These are phyloP conservation scores for Singerocomus inundabilis DNA, from an alignment of 1,284 basidiomycete genomes.

Conservation along the genomic window DNA sequence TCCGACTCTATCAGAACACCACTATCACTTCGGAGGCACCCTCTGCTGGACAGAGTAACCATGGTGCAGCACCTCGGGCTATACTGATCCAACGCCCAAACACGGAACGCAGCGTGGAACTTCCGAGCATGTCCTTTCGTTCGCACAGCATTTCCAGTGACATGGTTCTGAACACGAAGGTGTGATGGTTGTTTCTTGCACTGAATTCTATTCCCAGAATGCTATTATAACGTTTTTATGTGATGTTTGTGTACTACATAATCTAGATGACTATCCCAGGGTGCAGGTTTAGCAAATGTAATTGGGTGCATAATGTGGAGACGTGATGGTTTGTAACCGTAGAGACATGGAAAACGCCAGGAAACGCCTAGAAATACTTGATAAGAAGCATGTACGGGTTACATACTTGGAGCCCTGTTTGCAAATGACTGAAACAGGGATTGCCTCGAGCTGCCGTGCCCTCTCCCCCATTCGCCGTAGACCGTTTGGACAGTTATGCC, in stretches of 20 bases:
- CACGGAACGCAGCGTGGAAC: conserved; percentile 3
- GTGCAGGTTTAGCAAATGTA: too few species aligned
- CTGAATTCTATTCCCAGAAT: background rate
- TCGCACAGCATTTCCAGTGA: background rate
- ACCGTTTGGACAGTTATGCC: too few species aligned
- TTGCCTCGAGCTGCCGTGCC: too few species aligned
- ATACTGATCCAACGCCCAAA: background rate
- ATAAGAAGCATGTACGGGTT: too few species aligned
- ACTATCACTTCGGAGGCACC: background rate
- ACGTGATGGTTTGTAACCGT: too few species aligned
- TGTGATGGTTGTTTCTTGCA: background rate
- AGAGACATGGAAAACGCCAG: too few species aligned
- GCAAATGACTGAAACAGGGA: too few species aligned
- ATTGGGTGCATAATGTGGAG: too few species aligned
- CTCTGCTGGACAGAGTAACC: background rate
- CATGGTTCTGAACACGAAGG: background rate
- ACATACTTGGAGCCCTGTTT: too few species aligned
- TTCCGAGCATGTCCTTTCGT: background rate
- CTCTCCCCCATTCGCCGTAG: too few species aligned
- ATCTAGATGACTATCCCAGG: too few species aligned
- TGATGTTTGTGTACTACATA: background rate
- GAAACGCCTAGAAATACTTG: too few species aligned
- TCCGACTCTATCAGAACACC: conserved; percentile 9
- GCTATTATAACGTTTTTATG: background rate
- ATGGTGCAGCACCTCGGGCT: background rate